These are phyloP conservation scores for Strobilomyces echinocephalus DNA, from an alignment of 768 basidiomycete genomes.

Conservation along the genomic window DNA sequence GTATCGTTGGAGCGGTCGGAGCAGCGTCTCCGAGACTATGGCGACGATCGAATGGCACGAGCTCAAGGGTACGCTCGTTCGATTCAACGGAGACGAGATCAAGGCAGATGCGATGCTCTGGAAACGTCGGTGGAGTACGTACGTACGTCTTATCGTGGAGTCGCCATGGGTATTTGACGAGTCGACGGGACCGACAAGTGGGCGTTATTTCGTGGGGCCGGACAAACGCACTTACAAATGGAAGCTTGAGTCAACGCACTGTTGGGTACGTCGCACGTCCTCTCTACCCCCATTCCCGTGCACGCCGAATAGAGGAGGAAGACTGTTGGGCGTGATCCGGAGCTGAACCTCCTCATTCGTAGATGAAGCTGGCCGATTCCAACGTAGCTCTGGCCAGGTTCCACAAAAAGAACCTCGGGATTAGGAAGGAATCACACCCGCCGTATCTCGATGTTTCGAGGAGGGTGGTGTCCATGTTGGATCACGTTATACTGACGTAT, in stretches of 20 bases:
- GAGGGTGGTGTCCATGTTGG: slow-evolving; percentile 19
- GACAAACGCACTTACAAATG: slow-evolving; percentile 34
- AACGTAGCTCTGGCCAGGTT: slow-evolving; percentile 15
- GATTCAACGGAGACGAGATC: slow-evolving; percentile 28
- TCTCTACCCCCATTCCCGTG: background rate
- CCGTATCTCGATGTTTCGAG: slow-evolving; percentile 26
- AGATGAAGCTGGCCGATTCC: slow-evolving; percentile 22
- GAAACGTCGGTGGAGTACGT: slow-evolving; percentile 23
- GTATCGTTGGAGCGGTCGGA: slow-evolving; percentile 18
- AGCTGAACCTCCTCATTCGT: background rate
- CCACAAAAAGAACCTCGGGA: slow-evolving; percentile 23
- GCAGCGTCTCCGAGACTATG: slow-evolving; percentile 22
- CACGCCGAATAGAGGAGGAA: background rate
- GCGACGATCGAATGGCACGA: slow-evolving; percentile 35
- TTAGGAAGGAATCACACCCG: slow-evolving; percentile 19
- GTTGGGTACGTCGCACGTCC: slow-evolving; percentile 18
- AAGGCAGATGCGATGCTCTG: slow-evolving; percentile 21
- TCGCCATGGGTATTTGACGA: background rate
- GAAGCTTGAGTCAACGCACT: slow-evolving; percentile 26
- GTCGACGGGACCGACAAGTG: slow-evolving; percentile 13
- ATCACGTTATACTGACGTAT: slow-evolving; percentile 26
- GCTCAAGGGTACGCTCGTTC: slow-evolving; percentile 25
- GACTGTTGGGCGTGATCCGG: background rate
- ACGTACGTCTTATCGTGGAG: background rate
- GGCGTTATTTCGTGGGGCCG: slow-evolving; percentile 31